phyloP scores from a whole-genome alignment of 768 basidiomycete genomes.

The Rhodotorula taiwanensis region DNA sequence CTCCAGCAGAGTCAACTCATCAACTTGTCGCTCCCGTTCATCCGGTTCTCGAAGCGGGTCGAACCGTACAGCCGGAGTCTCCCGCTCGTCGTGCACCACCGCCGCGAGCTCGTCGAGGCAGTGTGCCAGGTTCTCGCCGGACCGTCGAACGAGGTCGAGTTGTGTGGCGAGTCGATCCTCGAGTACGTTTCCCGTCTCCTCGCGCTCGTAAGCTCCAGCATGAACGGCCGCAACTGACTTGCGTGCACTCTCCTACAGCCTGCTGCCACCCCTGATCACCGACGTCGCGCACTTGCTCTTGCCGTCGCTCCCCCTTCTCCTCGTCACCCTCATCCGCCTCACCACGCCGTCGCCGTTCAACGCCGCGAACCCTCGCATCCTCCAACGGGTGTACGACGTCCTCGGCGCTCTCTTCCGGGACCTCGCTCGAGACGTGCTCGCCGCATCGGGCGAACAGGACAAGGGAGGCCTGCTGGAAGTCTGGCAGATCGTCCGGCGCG shows the following conservation, averaged over 20 bases:
- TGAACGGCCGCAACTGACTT: background rate
- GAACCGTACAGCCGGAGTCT: conserved; percentile 63
- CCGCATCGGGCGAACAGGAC: background rate
- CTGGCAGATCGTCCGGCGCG: conserved; percentile 30
- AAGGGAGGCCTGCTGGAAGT: conserved; percentile 10
- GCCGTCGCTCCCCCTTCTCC: conserved; percentile 25
- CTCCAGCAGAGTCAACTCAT: conserved; percentile 71
- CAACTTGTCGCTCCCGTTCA: conserved; percentile 68
- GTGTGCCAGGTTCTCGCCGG: conserved; percentile 19
- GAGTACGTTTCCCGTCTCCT: conserved; percentile 16
- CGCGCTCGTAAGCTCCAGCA: background rate
- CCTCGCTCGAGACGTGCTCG: conserved; percentile 24
- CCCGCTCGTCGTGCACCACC: conserved; percentile 73
- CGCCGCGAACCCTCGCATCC: conserved; percentile 32
- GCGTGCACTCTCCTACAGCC: conserved; percentile 1
- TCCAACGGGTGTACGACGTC: conserved; percentile 35
- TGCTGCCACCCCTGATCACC: conserved; percentile 33
- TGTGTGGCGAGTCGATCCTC: conserved; percentile 27
- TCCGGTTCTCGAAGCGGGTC: conserved; percentile 60
- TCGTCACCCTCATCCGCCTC: conserved; percentile 32
- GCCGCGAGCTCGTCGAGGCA: conserved; percentile 57
- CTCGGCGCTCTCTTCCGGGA: conserved; percentile 34
- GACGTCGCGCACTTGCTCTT: conserved; percentile 30
- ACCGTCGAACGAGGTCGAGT: conserved; percentile 21
- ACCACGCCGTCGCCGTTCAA: conserved; percentile 33